Conservation (phyloP, 805 yeast genomes). For the Maudiozyma pseudohumilis region DNA sequence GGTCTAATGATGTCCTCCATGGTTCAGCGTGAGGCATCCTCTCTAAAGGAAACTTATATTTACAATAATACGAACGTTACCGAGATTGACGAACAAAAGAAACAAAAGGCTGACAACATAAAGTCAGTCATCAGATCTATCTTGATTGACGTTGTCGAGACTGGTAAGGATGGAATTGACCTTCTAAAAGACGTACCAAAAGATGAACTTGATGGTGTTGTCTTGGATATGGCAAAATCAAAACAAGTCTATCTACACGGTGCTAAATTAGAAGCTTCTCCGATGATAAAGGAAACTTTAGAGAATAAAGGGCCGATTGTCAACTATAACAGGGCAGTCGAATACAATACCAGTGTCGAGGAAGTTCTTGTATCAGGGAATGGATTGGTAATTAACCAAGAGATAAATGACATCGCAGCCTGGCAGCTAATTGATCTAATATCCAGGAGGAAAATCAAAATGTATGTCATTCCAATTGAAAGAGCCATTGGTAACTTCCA, state of each 20-base stretch:
- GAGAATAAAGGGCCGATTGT: conserved; percentile 23
- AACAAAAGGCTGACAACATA: conserved; percentile 18
- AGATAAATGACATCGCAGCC: conserved; percentile 52
- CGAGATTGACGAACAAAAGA: conserved; percentile 6
- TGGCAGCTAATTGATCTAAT: conserved; percentile 50
- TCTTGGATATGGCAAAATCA: conserved; percentile 37
- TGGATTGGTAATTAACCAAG: conserved; percentile 46
- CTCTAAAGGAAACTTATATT: conserved; percentile 39
- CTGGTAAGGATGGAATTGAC: conserved; percentile 23
- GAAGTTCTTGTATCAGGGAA: conserved; percentile 36
- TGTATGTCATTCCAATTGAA: conserved; percentile 48
- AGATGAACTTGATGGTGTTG: conserved; percentile 39
- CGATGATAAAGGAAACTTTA: conserved; percentile 15
- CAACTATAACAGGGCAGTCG: conserved; percentile 37
- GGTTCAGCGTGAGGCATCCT: conserved; percentile 55
- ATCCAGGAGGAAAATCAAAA: conserved; percentile 32
- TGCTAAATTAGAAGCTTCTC: conserved; percentile 30
- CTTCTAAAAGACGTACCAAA: conserved; percentile 34
- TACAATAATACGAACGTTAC: conserved; percentile 15
- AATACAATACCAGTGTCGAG: conserved; percentile 36
- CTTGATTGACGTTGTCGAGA: conserved; percentile 23
- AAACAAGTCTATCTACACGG: conserved; percentile 45
- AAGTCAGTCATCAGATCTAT: conserved; percentile 30
- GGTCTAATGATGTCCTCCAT: conserved; percentile 53
- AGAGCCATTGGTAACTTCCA: conserved; percentile 42